A percentile compares a stretch with the other conserved stretches of the same genome.
These are phyloP conservation scores for Teunomyces cretensis DNA, from an alignment of 805 yeast genomes.

Conservation along the genomic window DNA sequence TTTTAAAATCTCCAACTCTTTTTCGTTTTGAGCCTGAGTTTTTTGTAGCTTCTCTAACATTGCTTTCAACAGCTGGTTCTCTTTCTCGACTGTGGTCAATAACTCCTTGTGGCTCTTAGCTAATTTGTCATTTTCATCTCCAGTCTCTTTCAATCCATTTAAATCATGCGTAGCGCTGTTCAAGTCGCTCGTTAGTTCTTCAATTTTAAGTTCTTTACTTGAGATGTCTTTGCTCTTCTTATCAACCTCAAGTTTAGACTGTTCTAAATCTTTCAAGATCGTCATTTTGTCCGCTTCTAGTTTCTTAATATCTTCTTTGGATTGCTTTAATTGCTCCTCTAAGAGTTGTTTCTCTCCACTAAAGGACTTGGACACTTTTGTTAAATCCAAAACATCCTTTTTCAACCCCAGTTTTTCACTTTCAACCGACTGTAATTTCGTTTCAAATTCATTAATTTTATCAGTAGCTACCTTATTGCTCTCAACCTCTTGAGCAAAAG, in stretches of 20 bases:
- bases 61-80: neutral
- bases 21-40: neutral
- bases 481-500: neutral
- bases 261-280: neutral
- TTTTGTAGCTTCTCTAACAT: slow-evolving; percentile 2
- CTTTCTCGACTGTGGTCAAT: neutral
- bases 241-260: neutral
- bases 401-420: neutral
- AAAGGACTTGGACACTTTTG: neutral
- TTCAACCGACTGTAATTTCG: neutral
- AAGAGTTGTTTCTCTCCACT: neutral
- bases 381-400: neutral
- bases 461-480: neutral
- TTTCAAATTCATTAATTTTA: neutral
- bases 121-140: neutral
- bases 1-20: slow-evolving; percentile 9
- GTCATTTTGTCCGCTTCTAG: slow-evolving; percentile 4
- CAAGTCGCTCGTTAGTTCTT: neutral
- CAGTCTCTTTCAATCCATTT: neutral
- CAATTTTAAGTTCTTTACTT: neutral
- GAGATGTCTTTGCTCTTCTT: neutral
- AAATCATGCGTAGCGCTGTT: neutral
- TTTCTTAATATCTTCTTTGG: neutral
- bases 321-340: slow-evolving; percentile 5
- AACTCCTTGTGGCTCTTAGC: neutral